Base-by-base conservation (phyloP, 805 yeast genomes). In the Saturnispora bothae region DNA sequence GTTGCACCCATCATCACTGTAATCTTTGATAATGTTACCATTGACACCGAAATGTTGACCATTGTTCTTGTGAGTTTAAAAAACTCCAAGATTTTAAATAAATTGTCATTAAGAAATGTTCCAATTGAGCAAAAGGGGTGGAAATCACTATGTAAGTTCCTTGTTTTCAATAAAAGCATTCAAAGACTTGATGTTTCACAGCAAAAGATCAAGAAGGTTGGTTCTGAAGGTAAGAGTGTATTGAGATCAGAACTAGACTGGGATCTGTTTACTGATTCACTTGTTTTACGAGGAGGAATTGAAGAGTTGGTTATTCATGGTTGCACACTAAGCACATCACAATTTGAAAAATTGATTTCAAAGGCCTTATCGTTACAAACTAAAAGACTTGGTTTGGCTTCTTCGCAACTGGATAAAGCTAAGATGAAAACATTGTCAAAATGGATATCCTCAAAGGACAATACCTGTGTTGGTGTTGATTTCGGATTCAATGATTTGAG, bases 251-350 rank as follows among this genome's bases (percentile, higher is more conserved):
- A 66, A 10, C 67, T 73, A 73, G 64, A 73, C 49, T 73, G 79
- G 79, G 60, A 64, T 32, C 44, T 71, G 32, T 66, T 73, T 44
- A 64, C 65, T 22, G 56, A 63, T 20, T 46, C 71, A 1, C 39
- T 73, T n/a, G 50, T 56, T 1, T 13, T 48, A 13, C 54, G 76
- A 40, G 73, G 73, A 5, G 78, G 79, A 0, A 63, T 73, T 25
- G 77, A 71, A 49, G 79, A 73, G 46, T 59, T 73, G 40, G 78
- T 73, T 13, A 64, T 73, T 36, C 71, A 73, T 45, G 78, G 79
- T 1, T 73, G 77, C 49, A 67, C 68, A 44, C 50, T 73, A 31
- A 50, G 63, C 3, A 68, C 66, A 42, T 55, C 52, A 3, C 63
- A 58, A 26, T 71, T 71, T 43, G 48, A 54, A 26, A 52, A 56